Evolutionary conservation across 139 green algal species (phyloP), one percentile per base, ranked within the genome.

Genomic region (Chlorella sp.): DNA sequence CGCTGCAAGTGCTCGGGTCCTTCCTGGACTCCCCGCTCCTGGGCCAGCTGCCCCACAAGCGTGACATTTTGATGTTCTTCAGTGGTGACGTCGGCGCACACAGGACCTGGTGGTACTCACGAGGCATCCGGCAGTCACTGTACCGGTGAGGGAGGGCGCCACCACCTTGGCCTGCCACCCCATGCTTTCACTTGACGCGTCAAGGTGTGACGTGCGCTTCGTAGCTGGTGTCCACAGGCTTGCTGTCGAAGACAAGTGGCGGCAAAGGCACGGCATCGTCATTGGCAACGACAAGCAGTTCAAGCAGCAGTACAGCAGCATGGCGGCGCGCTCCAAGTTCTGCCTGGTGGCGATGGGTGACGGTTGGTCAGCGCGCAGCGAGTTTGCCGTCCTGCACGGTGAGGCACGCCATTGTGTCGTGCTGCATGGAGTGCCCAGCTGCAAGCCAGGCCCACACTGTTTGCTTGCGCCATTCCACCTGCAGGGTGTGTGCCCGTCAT

Each of bases 311-410:
- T 84, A 84, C 74, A 61, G 32, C 26, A 35, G 66, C 50, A 63
- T 78, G 59, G 49, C 80, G 22, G 31, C 70, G 20, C 36, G 78
- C 26, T 80, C 74, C 31, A 75, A 73, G 55, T 84, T 84, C 70
- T 84, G 78, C 60, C 55, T 84, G 24, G 74, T 80, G 50, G 32
- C 29, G 5, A 31, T 69, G 36, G 75, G 75, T 26, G 75, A 81
- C 35, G 75, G 75, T 29, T 81, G 30, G 1, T 35, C 62, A 1
- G 22, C 70, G 1, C 75, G 75, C 2, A 26, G 22, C 1, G 75
- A 76, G 62, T 70, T 77, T 34, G 49, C 75, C 26, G 65, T 81
- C 63, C 63, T 77, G 23, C 75, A 81, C 66, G 71, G n/a, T n/a
- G n/a, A n/a, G n/a, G n/a, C n/a, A n/a, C n/a, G n/a, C n/a, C n/a